Evolutionary conservation across 1,284 basidiomycete genomes (phyloP).

Genomic region (Pseudozyma sp.): DNA sequence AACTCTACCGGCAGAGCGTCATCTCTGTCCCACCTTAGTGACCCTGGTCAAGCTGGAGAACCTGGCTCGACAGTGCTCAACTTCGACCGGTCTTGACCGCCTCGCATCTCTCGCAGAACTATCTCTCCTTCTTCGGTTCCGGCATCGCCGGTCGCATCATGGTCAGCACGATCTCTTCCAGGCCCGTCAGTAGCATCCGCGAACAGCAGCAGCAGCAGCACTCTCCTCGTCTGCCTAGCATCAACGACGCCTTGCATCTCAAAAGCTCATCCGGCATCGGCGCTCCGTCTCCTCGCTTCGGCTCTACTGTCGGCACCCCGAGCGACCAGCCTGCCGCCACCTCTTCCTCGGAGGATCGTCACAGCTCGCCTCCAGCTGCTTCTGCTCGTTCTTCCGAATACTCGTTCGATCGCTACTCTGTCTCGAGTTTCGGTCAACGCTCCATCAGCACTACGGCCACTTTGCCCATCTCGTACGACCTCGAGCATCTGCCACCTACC

Average conservation of each 20-base stretch:
- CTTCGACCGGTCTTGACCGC: not conserved
- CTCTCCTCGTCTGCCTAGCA: slow-evolving; percentile 21
- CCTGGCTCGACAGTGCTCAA: no score
- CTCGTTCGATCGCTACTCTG: slow-evolving; percentile 38
- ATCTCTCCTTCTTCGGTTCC: slow-evolving; percentile 1
- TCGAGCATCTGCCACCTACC: slow-evolving; percentile 28
- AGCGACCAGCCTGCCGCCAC: slow-evolving; percentile 14
- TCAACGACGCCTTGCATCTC: slow-evolving; percentile 16
- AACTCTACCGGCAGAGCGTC: no score
- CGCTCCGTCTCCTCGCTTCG: slow-evolving; percentile 29
- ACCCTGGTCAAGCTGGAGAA: no score
- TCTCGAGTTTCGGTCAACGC: slow-evolving; percentile 30
- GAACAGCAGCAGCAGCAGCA: slow-evolving; percentile 32
- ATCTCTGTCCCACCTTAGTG: no score
- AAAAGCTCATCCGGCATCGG: slow-evolving; percentile 1
- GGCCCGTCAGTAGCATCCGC: slow-evolving; percentile 46
- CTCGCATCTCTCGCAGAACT: not conserved
- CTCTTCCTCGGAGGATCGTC: slow-evolving; percentile 29
- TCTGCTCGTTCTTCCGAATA: slow-evolving; percentile 40
- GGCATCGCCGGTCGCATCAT: slow-evolving; percentile 48
- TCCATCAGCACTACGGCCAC: slow-evolving; percentile 42
- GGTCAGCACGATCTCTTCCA: slow-evolving; percentile 34
- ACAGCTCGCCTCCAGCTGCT: slow-evolving; percentile 30
- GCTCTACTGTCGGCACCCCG: slow-evolving; percentile 13
- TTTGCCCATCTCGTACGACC: slow-evolving; percentile 12